Base-by-base conservation (phyloP, 169 alveolate genomes). In the Plasmodium gallinaceum region DNA sequence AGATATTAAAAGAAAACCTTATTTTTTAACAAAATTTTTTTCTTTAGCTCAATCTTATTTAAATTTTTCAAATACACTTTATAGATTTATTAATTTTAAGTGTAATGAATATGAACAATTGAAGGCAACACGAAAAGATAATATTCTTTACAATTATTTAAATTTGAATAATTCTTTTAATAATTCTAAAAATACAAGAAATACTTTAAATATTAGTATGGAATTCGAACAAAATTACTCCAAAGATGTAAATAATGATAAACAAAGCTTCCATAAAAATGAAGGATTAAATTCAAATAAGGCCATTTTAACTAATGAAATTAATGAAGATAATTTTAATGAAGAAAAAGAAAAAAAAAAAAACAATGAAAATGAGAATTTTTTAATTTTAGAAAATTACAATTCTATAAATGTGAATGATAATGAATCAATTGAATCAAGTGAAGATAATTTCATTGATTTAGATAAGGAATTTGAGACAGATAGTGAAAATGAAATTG, bases 381-480 rank as follows among this genome's bases (percentile, higher is more conserved):
- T 22, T 4, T 24, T 37, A 64, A 64, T 10, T 64, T 7, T 64
- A 37, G 32, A 57, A 16, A 57, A 18, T 57, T 57, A 65, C 22
- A 70, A 70, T 22, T 70, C 46, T 2, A 12, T 18, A 32, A 66
- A 24, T 2, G 76, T 37, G 4, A 16, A 26, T n/a, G 24, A 58
- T 26, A 14, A 18, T 26, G 74, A 74, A 43, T 58, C 43, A 37
- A 51, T 14, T 6, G 74, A 78, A 32, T 24, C 57, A 8, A 24
- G n/a, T 58, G 70, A 78, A 24, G 69, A 58, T 45, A 78, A n/a
- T 22, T 52, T 78, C 54, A 78, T 78, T 16, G 89, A 78, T 39
- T 46, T 78, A 46, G 89, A 78, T 54, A 78, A 78, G 48, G 89
- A 78, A 43, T 78, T 78, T 69, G 78, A 78, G 64, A 78, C 89